These are phyloP conservation scores for Pyrrhoderma noxium DNA, from an alignment of 1,284 basidiomycete genomes.

Conservation along the genomic window DNA sequence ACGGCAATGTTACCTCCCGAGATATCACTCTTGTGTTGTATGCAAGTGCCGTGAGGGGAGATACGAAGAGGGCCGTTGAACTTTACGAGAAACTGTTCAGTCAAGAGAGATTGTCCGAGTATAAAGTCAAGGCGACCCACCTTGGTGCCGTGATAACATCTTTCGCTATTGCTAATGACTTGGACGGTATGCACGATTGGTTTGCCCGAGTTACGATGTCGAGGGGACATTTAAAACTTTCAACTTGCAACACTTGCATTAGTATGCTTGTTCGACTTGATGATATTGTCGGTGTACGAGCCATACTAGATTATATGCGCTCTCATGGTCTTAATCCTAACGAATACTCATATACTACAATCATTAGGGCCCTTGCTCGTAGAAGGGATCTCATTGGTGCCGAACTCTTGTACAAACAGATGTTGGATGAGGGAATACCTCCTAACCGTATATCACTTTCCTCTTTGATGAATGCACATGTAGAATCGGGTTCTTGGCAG, in stretches of 20 bases:
- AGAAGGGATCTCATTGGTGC: conserved; percentile 64
- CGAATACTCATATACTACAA: conserved; percentile 54
- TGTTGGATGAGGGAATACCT: conserved; percentile 49
- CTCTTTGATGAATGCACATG: conserved; percentile 78
- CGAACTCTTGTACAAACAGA: conserved; percentile 59
- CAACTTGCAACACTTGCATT: conserved; percentile 58
- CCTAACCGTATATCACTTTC: conserved; percentile 63
- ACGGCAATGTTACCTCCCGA: conserved; percentile 24
- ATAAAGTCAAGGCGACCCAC: conserved; percentile 31
- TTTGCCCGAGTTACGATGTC: conserved; percentile 44
- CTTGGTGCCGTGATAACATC: conserved; percentile 54
- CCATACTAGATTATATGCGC: conserved; percentile 61
- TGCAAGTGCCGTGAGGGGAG: conserved; percentile 42
- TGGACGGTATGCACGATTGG: conserved; percentile 50
- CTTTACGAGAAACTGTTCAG: conserved; percentile 50
- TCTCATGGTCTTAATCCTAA: conserved; percentile 42
- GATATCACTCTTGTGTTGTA: conserved; percentile 45
- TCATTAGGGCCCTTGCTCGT: conserved; percentile 64
- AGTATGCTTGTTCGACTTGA: conserved; percentile 50
- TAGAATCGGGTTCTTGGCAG: conserved; percentile 75
- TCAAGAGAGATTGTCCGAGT: conserved; percentile 21
- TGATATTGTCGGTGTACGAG: conserved; percentile 49
- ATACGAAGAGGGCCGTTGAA: conserved; percentile 34
- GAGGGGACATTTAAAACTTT: conserved; percentile 43
- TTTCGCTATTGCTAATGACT: conserved; percentile 42